phyloP scores from a whole-genome alignment of 306 rosid genomes.

The Phaseolus lunatus region DNA sequence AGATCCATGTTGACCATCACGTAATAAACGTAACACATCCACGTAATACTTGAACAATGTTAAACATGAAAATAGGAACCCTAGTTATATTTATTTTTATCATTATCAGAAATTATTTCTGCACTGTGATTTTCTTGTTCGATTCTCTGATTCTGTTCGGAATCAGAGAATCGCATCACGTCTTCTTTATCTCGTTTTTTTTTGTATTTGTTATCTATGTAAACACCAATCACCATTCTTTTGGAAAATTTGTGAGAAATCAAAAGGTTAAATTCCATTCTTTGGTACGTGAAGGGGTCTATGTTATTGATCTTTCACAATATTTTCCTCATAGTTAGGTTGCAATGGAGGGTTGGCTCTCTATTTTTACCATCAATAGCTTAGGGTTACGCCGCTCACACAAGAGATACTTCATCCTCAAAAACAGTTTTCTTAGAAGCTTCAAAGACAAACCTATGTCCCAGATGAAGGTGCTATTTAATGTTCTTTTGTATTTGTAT shows the following conservation, averaged over 20 bases:
- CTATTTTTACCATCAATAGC: conserved; percentile 58
- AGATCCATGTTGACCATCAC: background rate
- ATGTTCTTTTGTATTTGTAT: background rate
- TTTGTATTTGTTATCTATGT: too few relatives aligned
- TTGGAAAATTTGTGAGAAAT: background rate
- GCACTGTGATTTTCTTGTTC: background rate
- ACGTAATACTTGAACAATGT: conserved; percentile 3
- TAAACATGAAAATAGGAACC: conserved; percentile 30
- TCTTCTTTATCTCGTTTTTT: too few relatives aligned
- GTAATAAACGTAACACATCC: background rate
- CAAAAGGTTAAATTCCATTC: too few relatives aligned
- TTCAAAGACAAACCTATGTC: conserved; percentile 68
- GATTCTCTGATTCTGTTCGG: conserved; percentile 25
- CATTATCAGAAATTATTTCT: background rate
- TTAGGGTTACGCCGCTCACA: conserved; percentile 64
- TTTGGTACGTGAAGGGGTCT: background rate
- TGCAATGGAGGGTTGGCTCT: conserved; percentile 89
- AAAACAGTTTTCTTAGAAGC: conserved; percentile 64
- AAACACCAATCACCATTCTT: background rate
- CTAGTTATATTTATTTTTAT: background rate
- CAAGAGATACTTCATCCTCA: conserved; percentile 71
- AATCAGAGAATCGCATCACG: conserved; percentile 10
- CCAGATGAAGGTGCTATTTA: conserved; percentile 53
- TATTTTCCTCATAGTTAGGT: conserved; percentile 43
- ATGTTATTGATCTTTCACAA: conserved; percentile 7